Evolutionary conservation across 768 basidiomycete genomes (phyloP), one percentile per base, ranked within the genome.

Genomic region (Crassisporium funariophilum): DNA sequence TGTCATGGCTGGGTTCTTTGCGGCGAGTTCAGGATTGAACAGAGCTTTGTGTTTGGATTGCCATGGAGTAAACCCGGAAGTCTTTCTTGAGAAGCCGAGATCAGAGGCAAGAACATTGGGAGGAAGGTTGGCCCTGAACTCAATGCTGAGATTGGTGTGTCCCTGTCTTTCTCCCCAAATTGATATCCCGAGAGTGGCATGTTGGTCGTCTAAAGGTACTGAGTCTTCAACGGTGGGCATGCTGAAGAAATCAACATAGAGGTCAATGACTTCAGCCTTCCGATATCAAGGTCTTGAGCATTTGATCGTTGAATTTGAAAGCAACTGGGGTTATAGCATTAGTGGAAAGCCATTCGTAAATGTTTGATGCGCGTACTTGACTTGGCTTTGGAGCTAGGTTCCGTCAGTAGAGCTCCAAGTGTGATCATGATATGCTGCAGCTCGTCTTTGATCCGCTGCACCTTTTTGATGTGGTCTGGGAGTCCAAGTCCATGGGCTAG

Each of bases 1-100:
- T 13, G 16, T 35, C 21, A 43, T 12, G 20, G 13, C 13, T 1
- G 47, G 45, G 20, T 38, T 20, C 4, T 37, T n/a, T 2, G 25
- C 22, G 5, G 15, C 2, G 6, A 44, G 22, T 8, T 20, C 12
- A 4, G 23, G 2, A 11, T 46, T 35, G 10, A 57, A 39, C 0
- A 19, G 33, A 3, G 20, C 22, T 1, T 37, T 35, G 4, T 52
- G 31, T 3, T 39, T n/a, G 6, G 52, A 16, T 1, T 55, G 46
- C 62, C 63, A 66, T 0, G 55, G 31, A 11, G 49, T 60, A 8
- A 58, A 5, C 0, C 62, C 63, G 1, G 42, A 62, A 2, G 54
- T 41, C 5, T 35, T 36, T 1, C 52, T 22, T 0, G 13, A 29
- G 31, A 63, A 65, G 4, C 61, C 62, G 4, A 68, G 55, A 36